Conservation (phyloP, 2,329 filamentous ascomycete genomes). For the Microdochium bolleyi region DNA sequence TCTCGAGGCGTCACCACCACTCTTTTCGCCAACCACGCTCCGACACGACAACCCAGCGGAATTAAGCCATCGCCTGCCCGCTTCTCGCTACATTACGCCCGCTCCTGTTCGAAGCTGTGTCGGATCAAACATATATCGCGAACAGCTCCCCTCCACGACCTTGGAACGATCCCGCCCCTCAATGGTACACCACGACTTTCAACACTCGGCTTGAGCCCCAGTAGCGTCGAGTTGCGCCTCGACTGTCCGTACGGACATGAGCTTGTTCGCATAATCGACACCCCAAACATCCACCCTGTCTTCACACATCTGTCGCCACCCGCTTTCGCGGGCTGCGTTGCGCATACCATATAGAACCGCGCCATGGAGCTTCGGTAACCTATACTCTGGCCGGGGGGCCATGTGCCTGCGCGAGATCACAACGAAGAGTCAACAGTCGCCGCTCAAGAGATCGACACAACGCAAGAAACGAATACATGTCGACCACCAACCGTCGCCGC, state of each 20-base stretch:
- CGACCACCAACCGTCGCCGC: background rate
- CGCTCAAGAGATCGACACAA: background rate
- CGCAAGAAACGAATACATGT: background rate
- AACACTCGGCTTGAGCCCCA: background rate
- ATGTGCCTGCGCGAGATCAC: constrained; percentile 19
- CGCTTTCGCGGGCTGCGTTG: constrained; percentile 34
- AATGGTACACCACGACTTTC: background rate
- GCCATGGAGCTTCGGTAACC: constrained; percentile 32
- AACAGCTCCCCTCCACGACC: too few relatives aligned
- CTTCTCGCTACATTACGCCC: too few relatives aligned
- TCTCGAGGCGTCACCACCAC: too few relatives aligned
- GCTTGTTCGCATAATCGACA: constrained; percentile 6
- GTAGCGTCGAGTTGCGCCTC: background rate
- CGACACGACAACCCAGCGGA: too few relatives aligned
- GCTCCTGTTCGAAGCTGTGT: too few relatives aligned
- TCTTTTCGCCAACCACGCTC: too few relatives aligned
- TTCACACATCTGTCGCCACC: constrained; percentile 18
- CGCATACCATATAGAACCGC: constrained; percentile 27
- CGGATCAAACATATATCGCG: too few relatives aligned
- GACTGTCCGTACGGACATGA: constrained; percentile 9
- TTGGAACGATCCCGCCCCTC: background rate
- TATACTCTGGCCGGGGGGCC: constrained; percentile 26
- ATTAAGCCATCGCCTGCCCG: too few relatives aligned
- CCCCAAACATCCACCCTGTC: constrained; percentile 19
- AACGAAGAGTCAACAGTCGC: background rate